Conservation (phyloP, 805 yeast genomes). For the Groenewaldozyma tartarivorans region DNA sequence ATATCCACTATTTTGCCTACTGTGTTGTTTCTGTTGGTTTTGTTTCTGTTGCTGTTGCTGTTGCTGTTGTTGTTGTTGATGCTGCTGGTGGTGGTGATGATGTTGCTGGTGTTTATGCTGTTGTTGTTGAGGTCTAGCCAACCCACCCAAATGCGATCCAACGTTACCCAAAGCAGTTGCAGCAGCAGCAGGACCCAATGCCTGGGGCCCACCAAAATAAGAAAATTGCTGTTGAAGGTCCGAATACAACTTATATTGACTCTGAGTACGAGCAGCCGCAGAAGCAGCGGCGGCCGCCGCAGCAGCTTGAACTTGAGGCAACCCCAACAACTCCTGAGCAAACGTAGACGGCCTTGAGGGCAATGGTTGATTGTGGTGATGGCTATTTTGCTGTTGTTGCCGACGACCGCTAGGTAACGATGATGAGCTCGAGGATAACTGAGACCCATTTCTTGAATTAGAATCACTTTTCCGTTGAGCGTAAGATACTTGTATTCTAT, state of each 20-base stretch:
- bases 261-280: conserved; percentile 2
- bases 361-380: neutral
- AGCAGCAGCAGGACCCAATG: neutral
- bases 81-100: neutral
- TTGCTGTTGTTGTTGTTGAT: conserved; percentile 1
- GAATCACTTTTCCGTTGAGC: conserved; percentile 49
- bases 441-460: conserved; percentile 1
- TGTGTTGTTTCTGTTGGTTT: conserved; percentile 1
- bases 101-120: neutral
- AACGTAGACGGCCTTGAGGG: conserved; percentile 7
- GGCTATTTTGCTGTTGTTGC: conserved; percentile 46
- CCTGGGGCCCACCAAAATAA: neutral
- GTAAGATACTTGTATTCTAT: conserved; percentile 56
- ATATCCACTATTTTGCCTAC: neutral
- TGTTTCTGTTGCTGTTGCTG: conserved; percentile 5
- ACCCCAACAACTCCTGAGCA: conserved; percentile 17
- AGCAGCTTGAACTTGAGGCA: conserved; percentile 8
- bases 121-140: neutral
- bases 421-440: neutral
- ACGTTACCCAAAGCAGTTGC: neutral
- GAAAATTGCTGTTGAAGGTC: conserved; percentile 1
- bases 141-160: neutral
- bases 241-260: neutral
- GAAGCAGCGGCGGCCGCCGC: conserved; percentile 12
- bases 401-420: conserved; percentile 1